These are phyloP conservation scores for Entomophthora muscae DNA, from an alignment of 371 early-diverging fungal species.

Conservation along the genomic window DNA sequence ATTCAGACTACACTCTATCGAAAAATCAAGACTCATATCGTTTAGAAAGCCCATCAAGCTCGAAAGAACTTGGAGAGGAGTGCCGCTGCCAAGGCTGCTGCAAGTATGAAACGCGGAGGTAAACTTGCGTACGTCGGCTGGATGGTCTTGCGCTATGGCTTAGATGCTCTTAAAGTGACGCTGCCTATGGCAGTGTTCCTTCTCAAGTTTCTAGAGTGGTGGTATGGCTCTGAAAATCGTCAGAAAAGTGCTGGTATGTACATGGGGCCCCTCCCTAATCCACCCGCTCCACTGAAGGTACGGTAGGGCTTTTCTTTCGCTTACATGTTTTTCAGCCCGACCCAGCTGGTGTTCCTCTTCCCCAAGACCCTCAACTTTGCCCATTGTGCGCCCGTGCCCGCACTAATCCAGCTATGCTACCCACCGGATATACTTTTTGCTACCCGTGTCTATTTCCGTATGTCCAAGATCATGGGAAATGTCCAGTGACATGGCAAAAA, in stretches of 20 bases:
- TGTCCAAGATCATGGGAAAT: slow-evolving; percentile 38
- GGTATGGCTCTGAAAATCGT: slow-evolving; percentile 66
- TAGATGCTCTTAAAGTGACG: slow-evolving; percentile 51
- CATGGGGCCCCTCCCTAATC: slow-evolving; percentile 28
- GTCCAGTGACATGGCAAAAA: slow-evolving; percentile 42
- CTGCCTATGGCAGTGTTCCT: slow-evolving; percentile 81
- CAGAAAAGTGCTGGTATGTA: slow-evolving; percentile 14
- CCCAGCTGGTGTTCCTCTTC: slow-evolving; percentile 52
- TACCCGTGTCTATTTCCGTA: slow-evolving; percentile 58
- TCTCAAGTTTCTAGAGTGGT: slow-evolving; percentile 88
- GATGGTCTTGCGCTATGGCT: slow-evolving; percentile 25
- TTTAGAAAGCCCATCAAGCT: slow-evolving; percentile 14
- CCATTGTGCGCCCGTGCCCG: slow-evolving; percentile 51
- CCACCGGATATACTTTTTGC: slow-evolving; percentile 70
- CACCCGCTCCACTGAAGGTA: slow-evolving; percentile 42
- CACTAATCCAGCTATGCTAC: slow-evolving; percentile 68
- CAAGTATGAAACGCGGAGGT: neutral
- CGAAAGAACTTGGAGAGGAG: slow-evolving; percentile 13
- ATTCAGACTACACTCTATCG: slow-evolving; percentile 3
- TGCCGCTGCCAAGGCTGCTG: slow-evolving; percentile 11
- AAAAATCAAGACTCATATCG: neutral
- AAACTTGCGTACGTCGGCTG: slow-evolving; percentile 9
- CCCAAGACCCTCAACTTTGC: slow-evolving; percentile 48
- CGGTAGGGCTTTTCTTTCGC: neutral
- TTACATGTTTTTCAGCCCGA: slow-evolving; percentile 30